These are phyloP conservation scores for Agastache rugosa DNA, from an alignment of 257 asterid species.

Conservation along the genomic window DNA sequence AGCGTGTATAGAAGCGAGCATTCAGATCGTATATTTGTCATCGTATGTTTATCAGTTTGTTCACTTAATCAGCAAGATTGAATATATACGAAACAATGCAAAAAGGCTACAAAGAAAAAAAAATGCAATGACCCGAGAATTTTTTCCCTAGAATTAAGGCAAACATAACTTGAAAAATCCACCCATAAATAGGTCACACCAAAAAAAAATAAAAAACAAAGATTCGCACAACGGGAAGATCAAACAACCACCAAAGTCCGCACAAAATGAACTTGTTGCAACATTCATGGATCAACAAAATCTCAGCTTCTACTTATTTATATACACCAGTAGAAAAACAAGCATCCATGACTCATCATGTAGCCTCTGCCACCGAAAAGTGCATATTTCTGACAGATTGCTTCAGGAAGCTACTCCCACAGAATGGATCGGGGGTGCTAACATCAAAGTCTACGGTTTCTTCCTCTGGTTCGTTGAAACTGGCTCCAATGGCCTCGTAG, in stretches of 20 bases:
- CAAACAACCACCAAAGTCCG: neutral
- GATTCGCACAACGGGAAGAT: neutral
- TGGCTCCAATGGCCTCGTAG: conserved; percentile 38
- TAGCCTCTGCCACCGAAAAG: conserved; percentile 56
- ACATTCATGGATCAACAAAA: conserved; percentile 29
- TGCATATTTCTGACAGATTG: conserved; percentile 46
- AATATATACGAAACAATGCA: no score
- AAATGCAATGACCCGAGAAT: neutral
- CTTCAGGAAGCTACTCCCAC: conserved; percentile 60
- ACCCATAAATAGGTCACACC: neutral
- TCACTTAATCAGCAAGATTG: no score
- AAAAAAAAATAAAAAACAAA: neutral
- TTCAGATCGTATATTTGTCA: no score
- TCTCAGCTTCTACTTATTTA: conserved; percentile 40
- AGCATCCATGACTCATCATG: conserved; percentile 34
- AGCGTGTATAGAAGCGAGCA: no score
- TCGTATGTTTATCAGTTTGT: no score
- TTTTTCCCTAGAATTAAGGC: neutral
- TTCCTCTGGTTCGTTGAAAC: conserved; percentile 36
- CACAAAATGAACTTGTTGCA: neutral
- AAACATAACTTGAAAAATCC: conserved; percentile 1
- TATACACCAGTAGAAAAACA: conserved; percentile 37
- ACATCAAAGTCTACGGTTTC: conserved; percentile 38
- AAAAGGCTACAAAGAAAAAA: neutral
- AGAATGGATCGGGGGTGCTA: conserved; percentile 44